Percentiles rank a stretch among this genome's conserved stretches.
Conservation (phyloP, 225 moss, liverwort and hornwort genomes). For the Physcomitrellopsis africana region DNA sequence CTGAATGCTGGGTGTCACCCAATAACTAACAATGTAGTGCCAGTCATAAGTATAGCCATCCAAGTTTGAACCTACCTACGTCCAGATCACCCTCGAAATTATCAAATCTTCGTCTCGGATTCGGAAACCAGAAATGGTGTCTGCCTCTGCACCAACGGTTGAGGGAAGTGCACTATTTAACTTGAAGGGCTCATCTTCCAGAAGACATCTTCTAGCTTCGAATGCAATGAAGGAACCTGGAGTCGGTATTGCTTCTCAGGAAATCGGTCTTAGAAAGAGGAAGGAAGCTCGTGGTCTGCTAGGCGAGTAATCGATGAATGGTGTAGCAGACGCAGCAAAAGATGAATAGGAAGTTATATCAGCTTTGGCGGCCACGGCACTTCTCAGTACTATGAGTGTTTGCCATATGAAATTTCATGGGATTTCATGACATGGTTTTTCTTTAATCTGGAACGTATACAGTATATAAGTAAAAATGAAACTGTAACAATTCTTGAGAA, state of each 20-base stretch:
- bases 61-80: too few species aligned
- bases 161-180: constrained; percentile 61
- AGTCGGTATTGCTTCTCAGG: constrained; percentile 46
- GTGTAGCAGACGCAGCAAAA: constrained; percentile 27
- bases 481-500: too few species aligned
- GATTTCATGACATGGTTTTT: too few species aligned
- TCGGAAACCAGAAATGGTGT: constrained; percentile 52
- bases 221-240: constrained; percentile 51
- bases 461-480: too few species aligned
- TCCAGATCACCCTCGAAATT: too few species aligned
- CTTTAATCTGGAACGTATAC: too few species aligned
- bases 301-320: constrained; percentile 46
- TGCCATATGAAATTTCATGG: background rate
- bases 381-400: constrained; percentile 55
- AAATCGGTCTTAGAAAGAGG: constrained; percentile 46
- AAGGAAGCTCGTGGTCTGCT: constrained; percentile 45
- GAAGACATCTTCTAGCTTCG: constrained; percentile 40
- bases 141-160: constrained; percentile 64
- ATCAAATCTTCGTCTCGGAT: background rate
- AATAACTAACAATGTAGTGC: too few species aligned
- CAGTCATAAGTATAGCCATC: too few species aligned
- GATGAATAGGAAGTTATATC: constrained; percentile 37
- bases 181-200: constrained; percentile 54
- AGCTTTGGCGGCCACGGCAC: constrained; percentile 51
- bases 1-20: too few species aligned